phyloP scores from a whole-genome alignment of 2,329 filamentous ascomycete species.

The Myriangium duriaei region DNA sequence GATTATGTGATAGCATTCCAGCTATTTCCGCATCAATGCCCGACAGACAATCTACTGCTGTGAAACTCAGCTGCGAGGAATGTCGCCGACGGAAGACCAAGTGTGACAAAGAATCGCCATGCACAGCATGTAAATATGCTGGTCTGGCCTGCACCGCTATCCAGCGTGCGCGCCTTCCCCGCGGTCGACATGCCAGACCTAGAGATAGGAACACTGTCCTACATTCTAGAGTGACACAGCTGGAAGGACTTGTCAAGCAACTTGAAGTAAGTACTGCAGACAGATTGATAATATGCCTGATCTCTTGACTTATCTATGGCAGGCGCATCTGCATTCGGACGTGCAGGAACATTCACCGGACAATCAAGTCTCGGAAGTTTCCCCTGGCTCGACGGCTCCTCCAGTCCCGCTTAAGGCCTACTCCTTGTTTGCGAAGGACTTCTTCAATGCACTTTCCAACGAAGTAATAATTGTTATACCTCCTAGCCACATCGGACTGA shows the following conservation, averaged over 20 bases:
- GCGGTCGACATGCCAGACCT: conserved; percentile 49
- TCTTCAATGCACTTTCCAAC: not conserved
- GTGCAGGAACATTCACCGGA: too few relatives aligned
- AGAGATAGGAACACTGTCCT: not conserved
- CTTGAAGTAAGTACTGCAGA: too few relatives aligned
- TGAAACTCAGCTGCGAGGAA: not conserved
- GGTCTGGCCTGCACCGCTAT: not conserved
- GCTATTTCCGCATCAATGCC: too few relatives aligned
- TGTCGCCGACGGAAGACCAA: not conserved
- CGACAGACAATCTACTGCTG: not conserved
- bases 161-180: conserved; percentile 47
- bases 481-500: too few relatives aligned
- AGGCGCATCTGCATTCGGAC: too few relatives aligned
- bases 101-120: not conserved
- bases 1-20: too few relatives aligned
- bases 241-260: not conserved
- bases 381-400: too few relatives aligned
- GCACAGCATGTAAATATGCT: not conserved
- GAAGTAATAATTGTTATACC: too few relatives aligned
- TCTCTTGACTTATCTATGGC: too few relatives aligned
- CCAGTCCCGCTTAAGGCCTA: not conserved
- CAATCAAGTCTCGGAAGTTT: too few relatives aligned
- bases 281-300: too few relatives aligned
- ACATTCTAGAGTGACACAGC: not conserved
- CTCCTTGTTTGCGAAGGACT: not conserved